Evolutionary conservation across 2,329 filamentous ascomycete species (phyloP).

Genomic region (Blumeriella jaapii): DNA sequence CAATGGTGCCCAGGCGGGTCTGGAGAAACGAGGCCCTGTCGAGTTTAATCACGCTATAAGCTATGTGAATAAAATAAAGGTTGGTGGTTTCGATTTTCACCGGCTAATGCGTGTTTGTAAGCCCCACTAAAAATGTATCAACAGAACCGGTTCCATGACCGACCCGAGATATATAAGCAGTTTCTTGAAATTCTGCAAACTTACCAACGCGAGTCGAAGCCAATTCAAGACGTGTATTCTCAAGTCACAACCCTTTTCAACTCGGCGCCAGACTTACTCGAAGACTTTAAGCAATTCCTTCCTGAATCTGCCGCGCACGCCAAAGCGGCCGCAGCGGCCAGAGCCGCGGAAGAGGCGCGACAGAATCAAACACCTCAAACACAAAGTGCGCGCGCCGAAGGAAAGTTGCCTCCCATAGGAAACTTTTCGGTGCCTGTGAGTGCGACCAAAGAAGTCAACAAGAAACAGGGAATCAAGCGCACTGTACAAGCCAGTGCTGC

Average conservation of each 20-base stretch:
- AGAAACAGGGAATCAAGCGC: constrained; percentile 45
- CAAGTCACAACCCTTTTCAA: constrained; percentile 94
- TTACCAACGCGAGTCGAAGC: constrained; percentile 95
- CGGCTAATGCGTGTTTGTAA: background rate
- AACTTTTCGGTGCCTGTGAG: constrained; percentile 80
- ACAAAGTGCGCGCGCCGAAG: constrained; percentile 36
- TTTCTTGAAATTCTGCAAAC: constrained; percentile 97
- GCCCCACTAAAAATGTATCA: constrained; percentile 5
- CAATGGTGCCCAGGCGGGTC: constrained; percentile 47
- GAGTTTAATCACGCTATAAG: constrained; percentile 99
- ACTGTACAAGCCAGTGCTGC: constrained; percentile 22
- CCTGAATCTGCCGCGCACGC: constrained; percentile 73
- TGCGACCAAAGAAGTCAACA: constrained; percentile 82
- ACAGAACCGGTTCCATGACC: constrained; percentile 93
- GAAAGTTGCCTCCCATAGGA: constrained; percentile 80
- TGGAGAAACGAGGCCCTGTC: constrained; percentile 85
- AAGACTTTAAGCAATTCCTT: constrained; percentile 98
- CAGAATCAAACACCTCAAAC: constrained; percentile 44
- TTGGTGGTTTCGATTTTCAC: constrained; percentile 30
- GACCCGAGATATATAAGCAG: constrained; percentile 98
- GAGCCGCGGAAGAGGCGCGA: constrained; percentile 54
- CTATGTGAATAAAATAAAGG: constrained; percentile 99
- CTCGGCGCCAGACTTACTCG: constrained; percentile 82
- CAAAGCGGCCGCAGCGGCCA: constrained; percentile 45
- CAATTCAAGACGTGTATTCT: constrained; percentile 94